Evolutionary conservation across 192 early-diverging fungal species (phyloP).

Genomic region (Coemansia guatemalensis): DNA sequence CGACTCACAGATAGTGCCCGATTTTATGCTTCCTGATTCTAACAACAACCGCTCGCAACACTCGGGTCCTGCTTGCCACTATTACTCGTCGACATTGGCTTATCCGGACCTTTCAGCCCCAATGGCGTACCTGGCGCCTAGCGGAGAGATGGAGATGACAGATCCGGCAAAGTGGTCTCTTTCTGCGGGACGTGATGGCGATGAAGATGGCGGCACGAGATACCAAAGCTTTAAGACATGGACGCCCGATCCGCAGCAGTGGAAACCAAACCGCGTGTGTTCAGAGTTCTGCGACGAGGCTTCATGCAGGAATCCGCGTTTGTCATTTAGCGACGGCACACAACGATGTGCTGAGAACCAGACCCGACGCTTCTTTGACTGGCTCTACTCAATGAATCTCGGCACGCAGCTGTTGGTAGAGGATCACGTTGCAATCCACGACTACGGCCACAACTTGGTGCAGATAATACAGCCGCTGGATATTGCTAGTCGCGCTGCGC

Average conservation of each 20-base stretch:
- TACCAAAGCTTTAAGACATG: not conserved
- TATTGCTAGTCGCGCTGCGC: conserved; percentile 55
- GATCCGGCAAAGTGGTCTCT: conserved; percentile 34
- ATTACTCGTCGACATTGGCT: conserved; percentile 40
- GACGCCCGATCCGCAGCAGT: conserved; percentile 29
- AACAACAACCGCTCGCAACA: not conserved
- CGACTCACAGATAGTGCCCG: conserved; percentile 30
- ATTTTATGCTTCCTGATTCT: conserved; percentile 21
- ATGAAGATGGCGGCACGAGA: not conserved
- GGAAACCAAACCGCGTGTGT: conserved; percentile 41
- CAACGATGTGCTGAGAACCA: conserved; percentile 51
- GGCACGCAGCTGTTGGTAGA: conserved; percentile 64
- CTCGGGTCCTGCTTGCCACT: conserved; percentile 11
- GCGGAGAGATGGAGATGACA: conserved; percentile 53
- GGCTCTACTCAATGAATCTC: conserved; percentile 62
- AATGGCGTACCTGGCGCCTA: conserved; percentile 49
- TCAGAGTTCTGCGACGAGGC: conserved; percentile 45
- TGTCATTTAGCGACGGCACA: conserved; percentile 48
- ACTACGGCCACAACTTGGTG: conserved; percentile 57
- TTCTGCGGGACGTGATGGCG: not conserved
- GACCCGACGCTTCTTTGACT: conserved; percentile 59
- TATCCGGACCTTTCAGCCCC: conserved; percentile 41
- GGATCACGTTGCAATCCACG: conserved; percentile 59
- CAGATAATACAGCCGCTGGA: conserved; percentile 58
- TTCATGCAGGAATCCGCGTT: conserved; percentile 43